These are phyloP conservation scores for Chaetothyriales sp. DNA, from an alignment of 2,329 filamentous ascomycete species.

Conservation along the genomic window DNA sequence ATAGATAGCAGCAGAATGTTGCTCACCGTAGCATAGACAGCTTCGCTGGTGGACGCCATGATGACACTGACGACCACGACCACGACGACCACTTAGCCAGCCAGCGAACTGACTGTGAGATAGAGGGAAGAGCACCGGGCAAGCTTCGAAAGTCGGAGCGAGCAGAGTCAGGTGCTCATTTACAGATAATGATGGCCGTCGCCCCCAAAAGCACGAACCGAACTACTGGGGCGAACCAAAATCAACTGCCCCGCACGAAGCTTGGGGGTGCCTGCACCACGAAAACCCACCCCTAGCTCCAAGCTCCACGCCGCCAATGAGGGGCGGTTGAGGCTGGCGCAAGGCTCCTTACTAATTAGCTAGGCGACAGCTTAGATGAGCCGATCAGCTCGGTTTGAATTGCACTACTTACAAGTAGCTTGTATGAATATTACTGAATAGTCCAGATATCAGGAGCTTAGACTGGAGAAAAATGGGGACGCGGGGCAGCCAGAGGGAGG, in stretches of 20 bases:
- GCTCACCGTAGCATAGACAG: slow-evolving; percentile 18
- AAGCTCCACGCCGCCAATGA: neutral
- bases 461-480: no score
- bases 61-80: slow-evolving; percentile 1
- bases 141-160: neutral
- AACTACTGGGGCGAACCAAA: neutral
- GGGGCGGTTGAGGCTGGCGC: no score
- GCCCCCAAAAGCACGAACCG: neutral
- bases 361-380: neutral
- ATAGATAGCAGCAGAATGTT: neutral
- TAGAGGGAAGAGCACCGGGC: slow-evolving; percentile 1
- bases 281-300: neutral
- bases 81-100: neutral
- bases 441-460: no score
- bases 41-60: slow-evolving; percentile 17
- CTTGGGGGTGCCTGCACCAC: neutral
- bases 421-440: no score
- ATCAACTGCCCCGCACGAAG: neutral
- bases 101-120: slow-evolving; percentile 3
- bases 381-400: no score
- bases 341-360: no score
- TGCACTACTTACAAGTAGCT: no score
- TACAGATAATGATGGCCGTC: neutral
- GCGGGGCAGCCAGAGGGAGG: no score
- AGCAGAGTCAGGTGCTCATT: neutral